Evolutionary conservation across 495 filamentous ascomycete species (phyloP).

Genomic region (Aspergillus egyptiacus): DNA sequence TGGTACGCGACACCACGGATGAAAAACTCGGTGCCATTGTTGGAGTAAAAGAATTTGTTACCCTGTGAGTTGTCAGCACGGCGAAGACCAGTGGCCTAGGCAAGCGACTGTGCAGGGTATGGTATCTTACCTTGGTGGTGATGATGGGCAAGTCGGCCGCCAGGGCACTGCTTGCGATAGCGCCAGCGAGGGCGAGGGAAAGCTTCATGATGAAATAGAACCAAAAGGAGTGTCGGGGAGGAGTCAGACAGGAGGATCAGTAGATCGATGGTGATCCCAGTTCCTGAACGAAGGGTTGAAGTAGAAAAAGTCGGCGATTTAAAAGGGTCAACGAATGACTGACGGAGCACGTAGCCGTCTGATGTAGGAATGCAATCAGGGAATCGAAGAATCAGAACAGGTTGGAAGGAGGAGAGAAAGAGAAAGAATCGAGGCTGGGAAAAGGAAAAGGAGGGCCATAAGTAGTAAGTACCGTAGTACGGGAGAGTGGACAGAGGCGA

Average conservation of each 20-base stretch:
- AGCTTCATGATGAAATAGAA: slow-evolving; percentile 36
- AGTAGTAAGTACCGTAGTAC: too few species aligned
- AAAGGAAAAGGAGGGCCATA: neutral
- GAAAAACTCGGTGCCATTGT: slow-evolving; percentile 74
- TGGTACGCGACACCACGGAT: slow-evolving; percentile 93
- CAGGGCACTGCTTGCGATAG: slow-evolving; percentile 47
- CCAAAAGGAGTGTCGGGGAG: slow-evolving; percentile 9
- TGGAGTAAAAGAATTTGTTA: slow-evolving; percentile 72
- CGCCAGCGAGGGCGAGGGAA: slow-evolving; percentile 41
- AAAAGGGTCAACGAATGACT: slow-evolving; percentile 21
- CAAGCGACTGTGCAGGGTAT: neutral
- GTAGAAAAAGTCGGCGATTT: neutral
- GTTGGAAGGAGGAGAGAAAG: slow-evolving; percentile 14
- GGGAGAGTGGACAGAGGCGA: too few species aligned
- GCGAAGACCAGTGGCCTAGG: neutral
- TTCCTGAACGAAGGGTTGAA: slow-evolving; percentile 1
- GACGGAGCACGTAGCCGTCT: slow-evolving; percentile 20
- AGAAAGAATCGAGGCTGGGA: slow-evolving; percentile 4
- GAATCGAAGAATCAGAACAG: slow-evolving; percentile 16
- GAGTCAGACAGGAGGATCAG: slow-evolving; percentile 12
- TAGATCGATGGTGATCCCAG: slow-evolving; percentile 5
- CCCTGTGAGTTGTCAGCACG: slow-evolving; percentile 34
- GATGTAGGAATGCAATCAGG: slow-evolving; percentile 7
- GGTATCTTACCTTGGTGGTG: slow-evolving; percentile 29
- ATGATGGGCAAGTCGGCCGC: slow-evolving; percentile 57